These are phyloP conservation scores for Mycena sp. DNA, from an alignment of 1,284 basidiomycete species.

Conservation along the genomic window DNA sequence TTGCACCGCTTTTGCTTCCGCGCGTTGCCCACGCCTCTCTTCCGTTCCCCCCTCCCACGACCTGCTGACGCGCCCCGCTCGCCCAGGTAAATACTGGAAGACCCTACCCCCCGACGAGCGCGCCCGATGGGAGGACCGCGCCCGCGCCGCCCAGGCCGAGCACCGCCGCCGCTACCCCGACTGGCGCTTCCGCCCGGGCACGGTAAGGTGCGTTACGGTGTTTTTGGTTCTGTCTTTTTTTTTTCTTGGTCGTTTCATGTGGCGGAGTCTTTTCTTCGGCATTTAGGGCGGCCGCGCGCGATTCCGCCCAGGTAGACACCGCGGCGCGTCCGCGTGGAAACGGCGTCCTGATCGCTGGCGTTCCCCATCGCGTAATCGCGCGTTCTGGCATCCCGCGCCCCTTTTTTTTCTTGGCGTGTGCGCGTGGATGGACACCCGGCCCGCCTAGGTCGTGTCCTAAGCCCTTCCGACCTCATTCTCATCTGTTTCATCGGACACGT, in stretches of 20 bases:
- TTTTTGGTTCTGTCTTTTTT: neutral
- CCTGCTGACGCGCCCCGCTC: neutral
- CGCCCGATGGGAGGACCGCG: constrained; percentile 75
- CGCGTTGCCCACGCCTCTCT: neutral
- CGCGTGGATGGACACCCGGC: too few species aligned
- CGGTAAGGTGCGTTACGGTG: constrained; percentile 22
- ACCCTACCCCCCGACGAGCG: constrained; percentile 73
- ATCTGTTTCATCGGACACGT: too few species aligned
- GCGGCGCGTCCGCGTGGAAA: too few species aligned
- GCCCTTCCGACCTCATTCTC: too few species aligned
- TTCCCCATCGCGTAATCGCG: too few species aligned
- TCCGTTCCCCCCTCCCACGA: neutral
- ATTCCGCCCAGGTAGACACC: too few species aligned
- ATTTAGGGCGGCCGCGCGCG: neutral
- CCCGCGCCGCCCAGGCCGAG: constrained; percentile 70
- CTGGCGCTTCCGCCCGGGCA: constrained; percentile 71
- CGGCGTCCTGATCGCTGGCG: too few species aligned
- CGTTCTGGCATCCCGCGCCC: too few species aligned
- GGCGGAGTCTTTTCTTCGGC: neutral
- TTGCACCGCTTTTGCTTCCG: neutral
- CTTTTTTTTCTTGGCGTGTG: too few species aligned
- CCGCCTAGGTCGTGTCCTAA: too few species aligned
- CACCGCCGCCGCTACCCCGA: constrained; percentile 75
- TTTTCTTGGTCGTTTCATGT: neutral
- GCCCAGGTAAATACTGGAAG: constrained; percentile 56